Conservation (phyloP, 169 alveolate genomes). For the Plasmodium chabaudi region DNA sequence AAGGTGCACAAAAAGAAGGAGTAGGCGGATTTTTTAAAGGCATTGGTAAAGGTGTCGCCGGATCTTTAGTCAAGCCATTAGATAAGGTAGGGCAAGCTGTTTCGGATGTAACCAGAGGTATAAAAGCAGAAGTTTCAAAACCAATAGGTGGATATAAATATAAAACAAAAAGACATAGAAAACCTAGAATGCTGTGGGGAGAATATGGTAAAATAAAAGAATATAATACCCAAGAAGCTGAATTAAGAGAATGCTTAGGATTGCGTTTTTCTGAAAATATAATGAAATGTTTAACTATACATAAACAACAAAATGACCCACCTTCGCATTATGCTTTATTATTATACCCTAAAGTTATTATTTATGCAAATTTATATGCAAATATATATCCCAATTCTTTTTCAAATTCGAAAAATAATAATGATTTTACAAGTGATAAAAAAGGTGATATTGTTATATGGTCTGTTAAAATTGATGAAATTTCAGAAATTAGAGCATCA, state of each 20-base stretch:
- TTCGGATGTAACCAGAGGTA: slow-evolving; percentile 90
- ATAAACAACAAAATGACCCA: slow-evolving; percentile 73
- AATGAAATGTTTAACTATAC: slow-evolving; percentile 79
- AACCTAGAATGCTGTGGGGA: slow-evolving; percentile 93
- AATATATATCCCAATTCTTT: background rate
- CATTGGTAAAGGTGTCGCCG: slow-evolving; percentile 93
- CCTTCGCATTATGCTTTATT: slow-evolving; percentile 62
- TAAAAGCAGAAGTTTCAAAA: slow-evolving; percentile 89
- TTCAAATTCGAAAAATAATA: slow-evolving; percentile 4
- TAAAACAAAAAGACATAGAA: slow-evolving; percentile 83
- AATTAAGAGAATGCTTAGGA: slow-evolving; percentile 87
- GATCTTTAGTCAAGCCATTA: slow-evolving; percentile 92
- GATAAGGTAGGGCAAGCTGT: slow-evolving; percentile 94
- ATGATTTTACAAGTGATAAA: slow-evolving; percentile 15
- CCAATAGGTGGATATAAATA: slow-evolving; percentile 86
- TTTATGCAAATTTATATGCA: slow-evolving; percentile 74
- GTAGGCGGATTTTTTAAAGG: slow-evolving; percentile 92
- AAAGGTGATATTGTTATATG: slow-evolving; percentile 71
- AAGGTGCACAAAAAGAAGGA: slow-evolving; percentile 93
- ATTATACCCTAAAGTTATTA: slow-evolving; percentile 67
- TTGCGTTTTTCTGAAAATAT: slow-evolving; percentile 84
- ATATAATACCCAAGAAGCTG: slow-evolving; percentile 87
- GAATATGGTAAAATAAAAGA: slow-evolving; percentile 85
- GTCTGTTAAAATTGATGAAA: slow-evolving; percentile 73
- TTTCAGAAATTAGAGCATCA: slow-evolving; percentile 68